phyloP scores from a whole-genome alignment of 768 basidiomycete genomes.

The Lepiota venenata region DNA sequence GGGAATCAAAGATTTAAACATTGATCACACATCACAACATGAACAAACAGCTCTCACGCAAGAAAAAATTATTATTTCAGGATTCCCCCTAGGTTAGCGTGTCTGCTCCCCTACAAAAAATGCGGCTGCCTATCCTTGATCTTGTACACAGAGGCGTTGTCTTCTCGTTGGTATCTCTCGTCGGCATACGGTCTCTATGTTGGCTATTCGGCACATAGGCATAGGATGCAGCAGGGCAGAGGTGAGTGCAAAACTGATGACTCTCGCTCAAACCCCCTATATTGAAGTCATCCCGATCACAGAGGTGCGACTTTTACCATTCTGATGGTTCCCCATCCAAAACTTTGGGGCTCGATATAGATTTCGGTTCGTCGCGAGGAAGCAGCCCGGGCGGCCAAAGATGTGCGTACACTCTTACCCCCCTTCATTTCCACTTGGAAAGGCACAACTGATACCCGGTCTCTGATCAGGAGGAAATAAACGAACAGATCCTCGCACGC shows the following conservation, averaged over 20 bases:
- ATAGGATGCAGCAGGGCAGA: conserved; percentile 51
- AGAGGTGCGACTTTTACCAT: conserved; percentile 27
- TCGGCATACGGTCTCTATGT: conserved; percentile 51
- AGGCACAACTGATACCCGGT: neutral
- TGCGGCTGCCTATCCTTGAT: conserved; percentile 30
- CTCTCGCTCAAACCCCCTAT: conserved; percentile 10
- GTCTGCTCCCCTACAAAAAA: too few relatives aligned
- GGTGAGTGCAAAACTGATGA: conserved; percentile 34
- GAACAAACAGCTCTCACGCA: too few relatives aligned
- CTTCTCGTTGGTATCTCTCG: conserved; percentile 47
- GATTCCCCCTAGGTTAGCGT: too few relatives aligned
- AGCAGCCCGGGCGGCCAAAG: neutral
- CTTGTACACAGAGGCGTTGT: conserved; percentile 54
- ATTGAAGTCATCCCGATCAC: conserved; percentile 10
- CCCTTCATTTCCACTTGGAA: neutral
- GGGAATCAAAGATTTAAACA: too few relatives aligned
- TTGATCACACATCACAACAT: too few relatives aligned
- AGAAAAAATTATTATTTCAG: too few relatives aligned
- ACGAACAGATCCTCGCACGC: conserved; percentile 4
- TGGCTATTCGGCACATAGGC: conserved; percentile 48
- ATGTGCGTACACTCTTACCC: neutral
- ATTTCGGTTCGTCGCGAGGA: conserved; percentile 1
- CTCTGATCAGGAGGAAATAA: neutral
- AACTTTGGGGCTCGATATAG: neutral
- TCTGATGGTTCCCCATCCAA: neutral